A percentile compares a stretch with the other conserved stretches of the same genome.
These are phyloP conservation scores for Aaosphaeria arxii DNA, from an alignment of 2,329 filamentous ascomycete species.

Conservation along the genomic window DNA sequence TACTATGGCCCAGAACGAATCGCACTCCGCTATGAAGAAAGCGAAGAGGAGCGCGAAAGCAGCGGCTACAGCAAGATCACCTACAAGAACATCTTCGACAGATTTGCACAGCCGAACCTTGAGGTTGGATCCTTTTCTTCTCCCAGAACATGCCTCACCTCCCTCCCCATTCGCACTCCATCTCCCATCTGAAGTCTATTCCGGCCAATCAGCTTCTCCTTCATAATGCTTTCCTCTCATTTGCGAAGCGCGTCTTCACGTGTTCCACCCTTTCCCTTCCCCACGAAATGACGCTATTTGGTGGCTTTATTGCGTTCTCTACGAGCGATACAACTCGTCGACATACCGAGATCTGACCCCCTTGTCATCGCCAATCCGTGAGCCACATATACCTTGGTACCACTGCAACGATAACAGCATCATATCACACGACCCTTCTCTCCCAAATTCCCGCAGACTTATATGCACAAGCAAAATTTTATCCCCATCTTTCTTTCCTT, in stretches of 20 bases:
- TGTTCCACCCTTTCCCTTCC: conserved; percentile 1
- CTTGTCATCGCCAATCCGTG: neutral
- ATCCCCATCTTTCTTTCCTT: conserved; percentile 1
- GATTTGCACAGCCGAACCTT: conserved; percentile 67
- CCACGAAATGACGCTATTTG: conserved; percentile 13
- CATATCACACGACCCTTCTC: conserved; percentile 5
- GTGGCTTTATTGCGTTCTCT: conserved; percentile 20
- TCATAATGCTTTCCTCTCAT: conserved; percentile 4
- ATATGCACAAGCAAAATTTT: neutral
- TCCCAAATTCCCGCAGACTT: neutral
- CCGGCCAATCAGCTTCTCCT: conserved; percentile 9
- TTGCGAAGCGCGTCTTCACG: conserved; percentile 2
- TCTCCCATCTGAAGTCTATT: conserved; percentile 2
- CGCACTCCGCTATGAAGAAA: conserved; percentile 72
- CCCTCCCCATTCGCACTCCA: neutral
- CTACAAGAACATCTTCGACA: conserved; percentile 73
- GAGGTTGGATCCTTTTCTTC: conserved; percentile 58
- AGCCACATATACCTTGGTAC: conserved; percentile 2
- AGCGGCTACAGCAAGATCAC: conserved; percentile 70
- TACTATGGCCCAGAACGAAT: conserved; percentile 93
- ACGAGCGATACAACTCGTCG: conserved; percentile 12
- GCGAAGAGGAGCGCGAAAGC: conserved; percentile 52
- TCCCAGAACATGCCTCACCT: neutral
- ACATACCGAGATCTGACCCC: conserved; percentile 1
- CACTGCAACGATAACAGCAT: neutral